A percentile compares a stretch with the other conserved stretches of the same genome.
Conservation (phyloP, 257 asterid species). For the Penstemon davidsonii region DNA sequence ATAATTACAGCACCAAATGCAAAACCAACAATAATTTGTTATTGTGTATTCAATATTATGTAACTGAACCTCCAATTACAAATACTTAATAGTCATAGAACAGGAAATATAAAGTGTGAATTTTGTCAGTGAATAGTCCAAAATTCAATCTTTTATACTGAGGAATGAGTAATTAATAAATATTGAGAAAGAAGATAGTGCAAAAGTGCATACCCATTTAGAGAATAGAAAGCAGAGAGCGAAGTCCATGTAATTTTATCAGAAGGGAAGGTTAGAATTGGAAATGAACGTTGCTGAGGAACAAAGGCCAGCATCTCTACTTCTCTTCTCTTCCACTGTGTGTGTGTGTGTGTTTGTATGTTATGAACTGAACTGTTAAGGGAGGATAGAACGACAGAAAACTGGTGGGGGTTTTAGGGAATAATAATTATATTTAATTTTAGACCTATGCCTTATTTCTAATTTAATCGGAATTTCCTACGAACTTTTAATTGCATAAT, state of each 20-base stretch:
- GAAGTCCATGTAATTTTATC: constrained; percentile 29
- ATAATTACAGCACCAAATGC: constrained; percentile 6
- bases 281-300: constrained; percentile 36
- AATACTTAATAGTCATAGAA: neutral
- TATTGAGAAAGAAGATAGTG: neutral
- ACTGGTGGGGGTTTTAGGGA: too few relatives aligned
- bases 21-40: neutral
- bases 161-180: neutral
- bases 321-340: neutral
- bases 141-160: too few relatives aligned
- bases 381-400: too few relatives aligned
- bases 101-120: neutral
- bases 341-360: too few relatives aligned
- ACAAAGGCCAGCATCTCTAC: constrained; percentile 35
- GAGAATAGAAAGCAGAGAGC: constrained; percentile 39
- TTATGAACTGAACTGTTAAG: too few relatives aligned
- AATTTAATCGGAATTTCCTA: too few relatives aligned
- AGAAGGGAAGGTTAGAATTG: constrained; percentile 31
- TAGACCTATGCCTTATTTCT: too few relatives aligned
- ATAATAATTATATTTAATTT: too few relatives aligned
- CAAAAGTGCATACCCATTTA: constrained; percentile 33
- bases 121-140: neutral
- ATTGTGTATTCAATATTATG: neutral
- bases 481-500: too few relatives aligned
- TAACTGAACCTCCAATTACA: constrained; percentile 4